Conservation (phyloP, 257 asterid species). For the Gynochthodes officinalis region DNA sequence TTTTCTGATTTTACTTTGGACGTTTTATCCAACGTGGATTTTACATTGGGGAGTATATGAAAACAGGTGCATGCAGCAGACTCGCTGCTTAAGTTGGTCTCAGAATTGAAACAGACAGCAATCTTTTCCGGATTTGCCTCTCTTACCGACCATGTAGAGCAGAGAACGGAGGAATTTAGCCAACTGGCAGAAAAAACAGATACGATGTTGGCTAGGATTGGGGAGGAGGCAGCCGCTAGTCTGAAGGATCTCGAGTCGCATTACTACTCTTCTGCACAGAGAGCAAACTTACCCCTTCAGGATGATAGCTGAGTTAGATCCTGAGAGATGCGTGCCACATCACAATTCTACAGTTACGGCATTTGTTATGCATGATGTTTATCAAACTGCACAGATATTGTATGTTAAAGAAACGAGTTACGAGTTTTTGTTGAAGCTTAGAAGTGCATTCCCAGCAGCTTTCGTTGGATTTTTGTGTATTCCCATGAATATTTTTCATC, state of each 20-base stretch:
- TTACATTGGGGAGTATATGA: neutral
- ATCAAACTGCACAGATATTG: neutral
- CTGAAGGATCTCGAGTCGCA: constrained; percentile 79
- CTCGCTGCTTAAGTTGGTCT: constrained; percentile 85
- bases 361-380: neutral
- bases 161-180: constrained; percentile 64
- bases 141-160: constrained; percentile 84
- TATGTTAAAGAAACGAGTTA: neutral
- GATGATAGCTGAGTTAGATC: neutral
- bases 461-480: too few species aligned
- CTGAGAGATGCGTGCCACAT: neutral
- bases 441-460: too few species aligned
- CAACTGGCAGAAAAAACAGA: constrained; percentile 62
- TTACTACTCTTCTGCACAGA: constrained; percentile 61
- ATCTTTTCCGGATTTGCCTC: constrained; percentile 86
- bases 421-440: neutral
- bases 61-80: constrained; percentile 85
- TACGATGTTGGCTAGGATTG: constrained; percentile 47
- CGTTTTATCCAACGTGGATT: neutral
- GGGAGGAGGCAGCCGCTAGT: constrained; percentile 80
- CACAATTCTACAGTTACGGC: neutral
- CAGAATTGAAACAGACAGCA: constrained; percentile 88
- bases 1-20: neutral
- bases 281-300: constrained; percentile 24
- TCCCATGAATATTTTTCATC: too few species aligned